Evolutionary conservation across 2,329 filamentous ascomycete genomes (phyloP), one percentile per base, ranked within the genome.

Genomic region (Torrubiellomyces zombiae): DNA sequence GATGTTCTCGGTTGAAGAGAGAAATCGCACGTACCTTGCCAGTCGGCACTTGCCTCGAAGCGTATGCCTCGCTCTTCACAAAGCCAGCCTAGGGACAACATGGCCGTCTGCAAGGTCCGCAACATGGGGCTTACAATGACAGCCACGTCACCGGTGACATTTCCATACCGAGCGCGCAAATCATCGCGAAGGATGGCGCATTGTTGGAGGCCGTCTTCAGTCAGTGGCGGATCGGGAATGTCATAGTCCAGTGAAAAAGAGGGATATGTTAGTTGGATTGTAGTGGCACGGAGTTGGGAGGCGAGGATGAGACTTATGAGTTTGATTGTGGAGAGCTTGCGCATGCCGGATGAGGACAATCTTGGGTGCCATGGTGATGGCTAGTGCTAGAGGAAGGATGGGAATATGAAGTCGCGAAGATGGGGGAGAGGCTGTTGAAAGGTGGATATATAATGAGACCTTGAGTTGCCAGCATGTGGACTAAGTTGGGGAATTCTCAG

Each of bases 281-380:
- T n/a, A n/a, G n/a, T n/a, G n/a, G n/a, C n/a, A n/a, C n/a, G n/a
- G n/a, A 13, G 24, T 9, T 5, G 9, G 18, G 16, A 14, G n/a
- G 8, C 11, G 9, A 18, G 13, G 16, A 27, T 22, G 26, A 26
- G 14, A 60, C 62, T 51, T 53, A 67, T 67, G 45, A 24, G 50
- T 40, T 9, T 53, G 48, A 30, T 70, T 70, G 43, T 70, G 65
- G n/a, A 56, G 40, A 7, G 58, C 65, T 50, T 95, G 80, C 10
- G 80, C 86, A 61, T 95, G 86, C 38, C 86, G 78, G 42, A 94
- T 75, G 42, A 95, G 60, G 37, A 95, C 78, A 31, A 94, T 39
- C 0, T 55, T 65, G 1, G 63, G 63, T 25, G 63, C 42, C 64
- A 69, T 68, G 21, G 12, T 11, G 14, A 9, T 9, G 19, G 20